Evolutionary conservation across 768 basidiomycete genomes (phyloP).

Genomic region (Stropharia rugosoannulata): DNA sequence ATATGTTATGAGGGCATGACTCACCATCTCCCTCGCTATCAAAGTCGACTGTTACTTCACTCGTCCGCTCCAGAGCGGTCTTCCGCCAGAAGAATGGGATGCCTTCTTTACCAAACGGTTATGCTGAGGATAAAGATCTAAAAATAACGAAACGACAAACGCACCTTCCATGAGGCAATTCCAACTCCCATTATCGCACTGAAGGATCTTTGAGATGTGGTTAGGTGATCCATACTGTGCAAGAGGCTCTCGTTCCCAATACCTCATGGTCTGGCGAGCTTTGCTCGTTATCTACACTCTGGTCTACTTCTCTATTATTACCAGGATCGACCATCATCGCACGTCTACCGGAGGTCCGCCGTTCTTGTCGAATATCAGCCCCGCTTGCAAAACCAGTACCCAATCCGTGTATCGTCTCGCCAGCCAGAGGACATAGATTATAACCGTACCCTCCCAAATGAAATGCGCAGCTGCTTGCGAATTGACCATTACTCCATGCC

Average conservation of each 20-base stretch:
- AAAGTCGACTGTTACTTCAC: not conserved
- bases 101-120: too few species aligned
- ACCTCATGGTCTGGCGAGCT: not conserved
- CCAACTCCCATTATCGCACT: conserved; percentile 26
- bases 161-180: conserved; percentile 29
- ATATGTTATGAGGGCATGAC: not conserved
- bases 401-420: conserved; percentile 3
- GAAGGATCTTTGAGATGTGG: conserved; percentile 2
- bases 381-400: not conserved
- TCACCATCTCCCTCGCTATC: not conserved
- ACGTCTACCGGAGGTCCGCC: conserved; percentile 6
- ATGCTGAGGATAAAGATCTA: not conserved
- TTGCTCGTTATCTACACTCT: not conserved
- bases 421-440: conserved; percentile 22
- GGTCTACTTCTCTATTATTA: not conserved
- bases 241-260: not conserved
- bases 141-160: not conserved
- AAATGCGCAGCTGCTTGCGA: conserved; percentile 18
- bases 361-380: conserved; percentile 9
- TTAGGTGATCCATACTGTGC: not conserved
- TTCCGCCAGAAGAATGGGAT: not conserved
- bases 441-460: conserved; percentile 19
- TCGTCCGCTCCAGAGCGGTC: not conserved
- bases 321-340: conserved; percentile 12
- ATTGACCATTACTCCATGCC: conserved; percentile 10